These are phyloP conservation scores for Adansonia madagascariensis DNA, from an alignment of 441 rosid genomes.

Conservation along the genomic window DNA sequence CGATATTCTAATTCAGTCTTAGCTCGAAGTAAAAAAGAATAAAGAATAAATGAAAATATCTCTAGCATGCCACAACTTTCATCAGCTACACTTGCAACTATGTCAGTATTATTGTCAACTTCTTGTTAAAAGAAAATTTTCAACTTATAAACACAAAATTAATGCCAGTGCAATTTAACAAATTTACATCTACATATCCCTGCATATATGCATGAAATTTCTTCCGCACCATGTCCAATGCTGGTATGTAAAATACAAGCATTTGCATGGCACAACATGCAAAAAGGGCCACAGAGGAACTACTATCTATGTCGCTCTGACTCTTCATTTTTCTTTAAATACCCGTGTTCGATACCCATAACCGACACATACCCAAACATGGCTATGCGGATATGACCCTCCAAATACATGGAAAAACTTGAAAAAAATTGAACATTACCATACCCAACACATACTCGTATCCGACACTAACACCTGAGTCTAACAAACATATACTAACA, in stretches of 20 bases:
- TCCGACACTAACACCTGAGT: no score
- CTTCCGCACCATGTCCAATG: background rate
- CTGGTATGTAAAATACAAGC: background rate
- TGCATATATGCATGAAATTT: background rate
- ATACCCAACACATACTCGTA: no score
- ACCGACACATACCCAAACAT: no score
- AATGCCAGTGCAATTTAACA: background rate
- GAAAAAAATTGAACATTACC: no score
- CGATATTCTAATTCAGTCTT: slow-evolving; percentile 12
- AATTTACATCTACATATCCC: background rate
- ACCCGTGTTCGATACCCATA: no score
- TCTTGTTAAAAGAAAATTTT: background rate
- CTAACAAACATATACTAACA: no score
- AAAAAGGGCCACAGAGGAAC: background rate
- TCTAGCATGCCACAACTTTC: background rate
- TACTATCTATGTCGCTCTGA: background rate
- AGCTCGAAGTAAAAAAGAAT: background rate
- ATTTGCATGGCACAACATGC: background rate
- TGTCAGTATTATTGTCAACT: background rate
- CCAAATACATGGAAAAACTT: no score
- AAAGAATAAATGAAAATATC: background rate
- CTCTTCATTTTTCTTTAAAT: no score
- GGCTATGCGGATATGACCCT: no score
- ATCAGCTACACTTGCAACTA: background rate
- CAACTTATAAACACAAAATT: background rate